phyloP scores from a whole-genome alignment of 1,284 basidiomycete species.

The Agaricales sp. region DNA sequence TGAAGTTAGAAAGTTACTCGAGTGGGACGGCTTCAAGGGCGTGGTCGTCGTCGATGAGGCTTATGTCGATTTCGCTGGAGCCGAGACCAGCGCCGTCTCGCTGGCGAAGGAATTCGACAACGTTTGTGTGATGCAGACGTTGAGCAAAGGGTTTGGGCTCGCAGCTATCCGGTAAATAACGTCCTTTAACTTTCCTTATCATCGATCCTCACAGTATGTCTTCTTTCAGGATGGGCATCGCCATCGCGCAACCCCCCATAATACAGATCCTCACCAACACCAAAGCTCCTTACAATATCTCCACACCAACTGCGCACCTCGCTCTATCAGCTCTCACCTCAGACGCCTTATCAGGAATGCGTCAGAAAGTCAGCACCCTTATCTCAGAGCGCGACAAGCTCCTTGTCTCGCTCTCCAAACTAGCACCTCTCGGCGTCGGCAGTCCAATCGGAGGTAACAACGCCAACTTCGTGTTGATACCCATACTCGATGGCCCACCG shows the following conservation, averaged over 20 bases:
- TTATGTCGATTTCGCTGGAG: conserved; percentile 87
- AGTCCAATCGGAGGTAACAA: conserved; percentile 71
- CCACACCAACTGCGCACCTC: conserved; percentile 80
- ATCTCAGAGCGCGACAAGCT: conserved; percentile 49
- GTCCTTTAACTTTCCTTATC: background rate
- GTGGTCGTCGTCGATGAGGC: conserved; percentile 95
- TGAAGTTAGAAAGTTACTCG: conserved; percentile 64
- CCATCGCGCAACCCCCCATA: conserved; percentile 81
- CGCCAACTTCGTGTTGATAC: conserved; percentile 88
- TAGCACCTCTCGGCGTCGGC: conserved; percentile 53
- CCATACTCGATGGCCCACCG: conserved; percentile 49
- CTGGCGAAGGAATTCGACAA: conserved; percentile 83
- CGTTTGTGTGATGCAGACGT: conserved; percentile 87
- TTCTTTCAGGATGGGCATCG: conserved; percentile 68
- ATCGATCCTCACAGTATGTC: background rate
- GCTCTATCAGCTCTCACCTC: conserved; percentile 73
- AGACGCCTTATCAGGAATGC: conserved; percentile 56
- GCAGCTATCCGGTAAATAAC: conserved; percentile 79
- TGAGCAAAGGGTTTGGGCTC: conserved; percentile 94
- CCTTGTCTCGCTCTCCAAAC: conserved; percentile 33
- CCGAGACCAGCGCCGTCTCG: conserved; percentile 53
- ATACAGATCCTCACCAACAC: conserved; percentile 93
- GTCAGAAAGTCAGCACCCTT: conserved; percentile 52
- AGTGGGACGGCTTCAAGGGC: conserved; percentile 80
- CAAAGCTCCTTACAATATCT: conserved; percentile 98